phyloP scores from a whole-genome alignment of 768 basidiomycete species.

The Amanita polypyramis region DNA sequence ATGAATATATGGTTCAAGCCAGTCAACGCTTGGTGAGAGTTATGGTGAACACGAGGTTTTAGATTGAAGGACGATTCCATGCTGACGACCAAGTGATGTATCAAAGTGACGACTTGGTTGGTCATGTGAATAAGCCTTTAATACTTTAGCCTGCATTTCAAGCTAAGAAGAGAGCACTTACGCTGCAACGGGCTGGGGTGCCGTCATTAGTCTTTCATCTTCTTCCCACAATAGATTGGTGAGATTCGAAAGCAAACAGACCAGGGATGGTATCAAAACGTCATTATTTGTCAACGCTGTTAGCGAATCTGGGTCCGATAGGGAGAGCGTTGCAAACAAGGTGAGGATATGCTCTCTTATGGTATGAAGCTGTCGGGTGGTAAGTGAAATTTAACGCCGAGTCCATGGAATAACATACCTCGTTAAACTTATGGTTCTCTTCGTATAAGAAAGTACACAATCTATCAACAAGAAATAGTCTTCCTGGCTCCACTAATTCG shows the following conservation, averaged over 20 bases:
- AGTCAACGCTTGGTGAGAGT: conserved; percentile 44
- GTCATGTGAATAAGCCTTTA: conserved; percentile 40
- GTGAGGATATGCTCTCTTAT: conserved; percentile 15
- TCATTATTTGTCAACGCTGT: conserved; percentile 32
- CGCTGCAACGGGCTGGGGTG: conserved; percentile 25
- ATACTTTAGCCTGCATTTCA: neutral
- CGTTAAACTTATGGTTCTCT: neutral
- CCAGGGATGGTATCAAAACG: conserved; percentile 53
- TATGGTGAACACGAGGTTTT: conserved; percentile 45
- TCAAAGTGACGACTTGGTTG: conserved; percentile 43
- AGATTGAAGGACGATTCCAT: conserved; percentile 38
- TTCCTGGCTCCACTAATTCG: conserved; percentile 16
- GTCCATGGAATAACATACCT: neutral
- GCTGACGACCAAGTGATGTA: conserved; percentile 54
- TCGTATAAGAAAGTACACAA: conserved; percentile 1
- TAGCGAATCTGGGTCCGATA: conserved; percentile 28
- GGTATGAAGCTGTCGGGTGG: neutral
- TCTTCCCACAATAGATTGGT: conserved; percentile 61
- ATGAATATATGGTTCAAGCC: conserved; percentile 62
- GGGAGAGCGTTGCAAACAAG: conserved; percentile 31
- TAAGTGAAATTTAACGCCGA: neutral
- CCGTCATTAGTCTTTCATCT: conserved; percentile 29
- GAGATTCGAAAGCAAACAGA: conserved; percentile 42
- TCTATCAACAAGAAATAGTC: conserved; percentile 34
- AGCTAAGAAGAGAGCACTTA: conserved; percentile 15